Conservation (phyloP, 2,329 filamentous ascomycete species). For the Ophiostoma populinum region DNA sequence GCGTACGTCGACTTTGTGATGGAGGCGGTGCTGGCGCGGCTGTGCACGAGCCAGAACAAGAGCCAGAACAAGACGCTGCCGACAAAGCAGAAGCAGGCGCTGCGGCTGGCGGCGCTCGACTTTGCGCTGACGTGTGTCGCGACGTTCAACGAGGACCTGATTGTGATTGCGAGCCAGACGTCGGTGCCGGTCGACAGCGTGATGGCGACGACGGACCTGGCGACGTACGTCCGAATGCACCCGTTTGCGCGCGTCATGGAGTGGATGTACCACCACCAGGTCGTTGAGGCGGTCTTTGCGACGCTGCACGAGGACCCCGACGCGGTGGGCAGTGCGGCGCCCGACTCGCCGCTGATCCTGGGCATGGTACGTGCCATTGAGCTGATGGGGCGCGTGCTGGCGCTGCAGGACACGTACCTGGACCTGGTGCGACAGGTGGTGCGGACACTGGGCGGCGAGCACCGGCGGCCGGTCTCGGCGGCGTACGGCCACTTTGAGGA, state of each 20-base stretch:
- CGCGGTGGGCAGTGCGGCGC: conserved; percentile 53
- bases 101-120: conserved; percentile 66
- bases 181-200: conserved; percentile 58
- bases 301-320: conserved; percentile 60
- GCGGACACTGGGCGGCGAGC: conserved; percentile 43
- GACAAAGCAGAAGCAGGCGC: conserved; percentile 53
- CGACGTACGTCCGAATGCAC: conserved; percentile 69
- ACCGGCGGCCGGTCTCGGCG: conserved; percentile 45
- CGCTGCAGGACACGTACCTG: conserved; percentile 79
- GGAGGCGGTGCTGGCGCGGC: conserved; percentile 56
- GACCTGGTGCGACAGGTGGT: conserved; percentile 72
- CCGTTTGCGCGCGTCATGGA: conserved; percentile 93
- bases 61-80: conserved; percentile 20
- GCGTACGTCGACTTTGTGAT: conserved; percentile 85
- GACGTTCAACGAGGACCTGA: conserved; percentile 87
- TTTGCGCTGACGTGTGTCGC: conserved; percentile 65
- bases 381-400: conserved; percentile 66
- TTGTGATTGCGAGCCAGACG: conserved; percentile 67
- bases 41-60: conserved; percentile 21
- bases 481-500: conserved; percentile 86
- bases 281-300: conserved; percentile 62
- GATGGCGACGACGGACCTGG: conserved; percentile 57
- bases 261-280: conserved; percentile 90
- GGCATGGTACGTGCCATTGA: conserved; percentile 67
- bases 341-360: conserved; percentile 66